phyloP scores from a whole-genome alignment of 2,329 filamentous ascomycete species.

The Alternaria arbusti region DNA sequence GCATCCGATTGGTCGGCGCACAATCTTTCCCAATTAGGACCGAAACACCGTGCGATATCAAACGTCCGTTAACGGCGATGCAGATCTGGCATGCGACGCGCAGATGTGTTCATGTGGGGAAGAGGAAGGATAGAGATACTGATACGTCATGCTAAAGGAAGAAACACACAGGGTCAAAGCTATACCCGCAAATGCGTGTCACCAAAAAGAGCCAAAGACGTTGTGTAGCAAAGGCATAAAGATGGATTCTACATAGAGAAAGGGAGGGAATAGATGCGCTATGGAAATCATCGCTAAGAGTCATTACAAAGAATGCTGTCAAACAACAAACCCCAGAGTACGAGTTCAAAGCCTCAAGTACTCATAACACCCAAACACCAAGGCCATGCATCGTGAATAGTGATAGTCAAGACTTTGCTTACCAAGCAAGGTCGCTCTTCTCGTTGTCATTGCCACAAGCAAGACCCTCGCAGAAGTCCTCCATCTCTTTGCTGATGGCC shows the following conservation, averaged over 20 bases:
- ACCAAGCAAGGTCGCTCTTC: slow-evolving; percentile 38
- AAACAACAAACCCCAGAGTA: background rate
- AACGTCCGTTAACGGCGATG: slow-evolving; percentile 7
- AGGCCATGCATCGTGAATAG: slow-evolving; percentile 14
- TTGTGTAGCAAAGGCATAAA: background rate
- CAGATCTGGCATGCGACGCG: background rate
- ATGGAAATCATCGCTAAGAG: slow-evolving; percentile 6
- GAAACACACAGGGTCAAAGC: background rate
- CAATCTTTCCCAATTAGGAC: slow-evolving; percentile 17
- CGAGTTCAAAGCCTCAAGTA: slow-evolving; percentile 24
- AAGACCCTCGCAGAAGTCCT: slow-evolving; percentile 37
- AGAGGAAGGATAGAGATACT: background rate
- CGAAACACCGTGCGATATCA: slow-evolving; percentile 4
- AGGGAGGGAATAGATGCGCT: background rate
- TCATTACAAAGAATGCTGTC: slow-evolving; percentile 6
- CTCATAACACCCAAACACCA: slow-evolving; percentile 25
- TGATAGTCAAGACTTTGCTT: background rate
- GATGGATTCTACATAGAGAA: slow-evolving; percentile 1
- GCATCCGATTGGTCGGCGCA: slow-evolving; percentile 10
- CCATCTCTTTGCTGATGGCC: slow-evolving; percentile 31
- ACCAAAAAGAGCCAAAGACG: background rate
- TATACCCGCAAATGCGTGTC: background rate
- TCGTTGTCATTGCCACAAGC: slow-evolving; percentile 35
- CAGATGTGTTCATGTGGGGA: background rate
- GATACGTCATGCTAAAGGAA: background rate